Percentiles rank a stretch among this genome's conserved stretches.
Evolutionary conservation across 805 yeast species (phyloP).

Genomic region (Metschnikowia lunata): DNA sequence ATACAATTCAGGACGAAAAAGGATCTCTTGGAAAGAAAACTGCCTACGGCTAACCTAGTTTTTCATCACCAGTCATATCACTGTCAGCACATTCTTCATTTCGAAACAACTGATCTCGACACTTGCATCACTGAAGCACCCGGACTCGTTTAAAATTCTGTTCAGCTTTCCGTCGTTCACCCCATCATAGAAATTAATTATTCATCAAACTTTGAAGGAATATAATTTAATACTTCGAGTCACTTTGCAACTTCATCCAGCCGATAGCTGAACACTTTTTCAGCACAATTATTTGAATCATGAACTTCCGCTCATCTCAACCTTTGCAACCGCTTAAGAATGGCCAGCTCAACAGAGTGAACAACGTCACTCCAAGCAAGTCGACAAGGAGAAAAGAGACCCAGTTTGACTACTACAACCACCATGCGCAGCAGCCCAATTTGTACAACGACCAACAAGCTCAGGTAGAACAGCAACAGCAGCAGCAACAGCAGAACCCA

Average conservation of each 20-base stretch:
- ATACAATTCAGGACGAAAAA: slow-evolving; percentile 3
- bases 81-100: no score
- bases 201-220: no score
- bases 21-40: neutral
- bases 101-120: no score
- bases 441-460: slow-evolving; percentile 12
- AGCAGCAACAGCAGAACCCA: slow-evolving; percentile 20
- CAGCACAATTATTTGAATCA: neutral
- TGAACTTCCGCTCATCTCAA: slow-evolving; percentile 28
- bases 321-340: slow-evolving; percentile 53
- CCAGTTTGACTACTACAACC: slow-evolving; percentile 19
- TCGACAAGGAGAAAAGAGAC: slow-evolving; percentile 21
- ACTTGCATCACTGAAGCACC: no score
- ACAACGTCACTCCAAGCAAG: slow-evolving; percentile 39
- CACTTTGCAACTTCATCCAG: no score
- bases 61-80: no score
- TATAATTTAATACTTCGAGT: no score
- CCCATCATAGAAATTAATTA: no score
- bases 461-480: slow-evolving; percentile 21
- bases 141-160: no score
- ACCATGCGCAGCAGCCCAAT: slow-evolving; percentile 9
- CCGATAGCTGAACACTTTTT: no score
- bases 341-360: slow-evolving; percentile 49
- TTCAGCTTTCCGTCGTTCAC: no score
- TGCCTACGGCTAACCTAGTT: no score